These are phyloP conservation scores for Rugiboletus extremiorientalis DNA, from an alignment of 1,284 basidiomycete genomes.

Conservation along the genomic window DNA sequence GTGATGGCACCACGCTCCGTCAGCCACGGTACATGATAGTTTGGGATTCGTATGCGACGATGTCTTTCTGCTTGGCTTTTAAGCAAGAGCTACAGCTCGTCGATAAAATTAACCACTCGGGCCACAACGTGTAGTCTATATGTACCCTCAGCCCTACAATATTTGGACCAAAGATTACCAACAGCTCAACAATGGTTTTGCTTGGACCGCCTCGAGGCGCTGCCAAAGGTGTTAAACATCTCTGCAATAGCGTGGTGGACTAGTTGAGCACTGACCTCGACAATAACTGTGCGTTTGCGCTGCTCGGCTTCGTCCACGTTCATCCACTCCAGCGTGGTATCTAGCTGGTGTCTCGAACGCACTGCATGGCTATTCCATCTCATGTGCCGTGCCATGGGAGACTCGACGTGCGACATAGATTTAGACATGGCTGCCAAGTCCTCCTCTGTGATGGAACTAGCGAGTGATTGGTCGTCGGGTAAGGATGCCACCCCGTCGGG, in stretches of 20 bases:
- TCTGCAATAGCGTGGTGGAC: background rate
- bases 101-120: background rate
- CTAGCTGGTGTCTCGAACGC: conserved; percentile 32
- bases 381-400: conserved; percentile 38
- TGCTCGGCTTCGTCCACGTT: conserved; percentile 46
- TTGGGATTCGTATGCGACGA: no score
- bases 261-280: conserved; percentile 60
- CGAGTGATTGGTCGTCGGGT: conserved; percentile 48
- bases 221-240: conserved; percentile 29
- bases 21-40: no score
- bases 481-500: conserved; percentile 50
- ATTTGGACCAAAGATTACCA: conserved; percentile 47
- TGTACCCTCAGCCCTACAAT: background rate
- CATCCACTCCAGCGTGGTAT: conserved; percentile 66
- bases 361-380: conserved; percentile 45
- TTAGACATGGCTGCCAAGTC: conserved; percentile 73
- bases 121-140: conserved; percentile 9
- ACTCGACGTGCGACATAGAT: conserved; percentile 63
- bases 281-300: conserved; percentile 60
- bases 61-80: background rate
- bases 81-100: background rate
- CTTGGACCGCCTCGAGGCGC: conserved; percentile 72
- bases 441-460: conserved; percentile 63
- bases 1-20: no score
- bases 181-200: conserved; percentile 66